These are phyloP conservation scores for Rhynchosporium graminicola DNA, from an alignment of 2,329 filamentous ascomycete genomes.

Conservation along the genomic window DNA sequence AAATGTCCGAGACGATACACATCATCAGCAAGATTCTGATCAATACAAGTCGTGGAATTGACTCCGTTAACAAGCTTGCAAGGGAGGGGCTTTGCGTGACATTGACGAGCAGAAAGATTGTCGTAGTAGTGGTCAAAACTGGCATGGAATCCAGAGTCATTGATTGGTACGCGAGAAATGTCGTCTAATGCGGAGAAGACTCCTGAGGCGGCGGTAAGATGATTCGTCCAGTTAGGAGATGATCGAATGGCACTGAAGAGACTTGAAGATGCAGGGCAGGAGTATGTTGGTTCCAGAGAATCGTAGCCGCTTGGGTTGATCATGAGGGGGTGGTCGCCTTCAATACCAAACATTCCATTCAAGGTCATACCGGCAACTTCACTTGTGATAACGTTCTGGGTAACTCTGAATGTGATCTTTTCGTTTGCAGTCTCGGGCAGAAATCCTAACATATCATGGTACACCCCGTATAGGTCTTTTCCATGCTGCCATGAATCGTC, in stretches of 20 bases:
- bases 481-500: slow-evolving; percentile 77
- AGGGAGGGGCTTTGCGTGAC: slow-evolving; percentile 71
- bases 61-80: slow-evolving; percentile 55
- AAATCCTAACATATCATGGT: slow-evolving; percentile 68
- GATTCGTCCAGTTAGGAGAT: slow-evolving; percentile 59
- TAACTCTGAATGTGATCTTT: slow-evolving; percentile 67
- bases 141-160: slow-evolving; percentile 64
- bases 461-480: slow-evolving; percentile 74
- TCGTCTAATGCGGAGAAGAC: slow-evolving; percentile 64
- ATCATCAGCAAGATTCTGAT: slow-evolving; percentile 60
- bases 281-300: slow-evolving; percentile 72
- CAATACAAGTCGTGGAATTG: slow-evolving; percentile 59
- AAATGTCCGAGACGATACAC: slow-evolving; percentile 78
- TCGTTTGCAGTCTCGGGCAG: slow-evolving; percentile 54
- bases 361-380: slow-evolving; percentile 78
- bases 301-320: slow-evolving; percentile 59
- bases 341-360: slow-evolving; percentile 63
- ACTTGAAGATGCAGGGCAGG: slow-evolving; percentile 55
- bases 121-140: slow-evolving; percentile 84
- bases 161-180: slow-evolving; percentile 63
- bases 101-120: slow-evolving; percentile 77
- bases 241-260: slow-evolving; percentile 50
- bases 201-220: slow-evolving; percentile 56
- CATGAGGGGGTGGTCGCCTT: slow-evolving; percentile 48
- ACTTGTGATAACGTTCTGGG: slow-evolving; percentile 79